Base-by-base conservation (phyloP, 495 filamentous ascomycete genomes). In the Parachaetomium inaequale region DNA sequence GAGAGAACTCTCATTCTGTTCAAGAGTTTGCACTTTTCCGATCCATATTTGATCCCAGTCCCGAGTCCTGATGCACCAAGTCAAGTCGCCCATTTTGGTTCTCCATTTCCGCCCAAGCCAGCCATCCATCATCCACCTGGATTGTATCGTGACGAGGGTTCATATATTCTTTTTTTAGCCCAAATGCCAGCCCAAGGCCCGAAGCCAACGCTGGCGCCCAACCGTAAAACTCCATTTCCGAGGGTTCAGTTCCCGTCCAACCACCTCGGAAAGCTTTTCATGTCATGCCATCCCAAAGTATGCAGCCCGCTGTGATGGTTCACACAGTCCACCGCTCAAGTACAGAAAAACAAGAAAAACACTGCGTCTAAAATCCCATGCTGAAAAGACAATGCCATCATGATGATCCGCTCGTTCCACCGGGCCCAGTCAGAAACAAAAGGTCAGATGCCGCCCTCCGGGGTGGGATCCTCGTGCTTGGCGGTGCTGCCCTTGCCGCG, bases 401-500 rank as follows among this genome's bases (percentile, higher is more conserved):
- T 23, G 4, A 17, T 23, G 42, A 45, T 6, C 15, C 29, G 7
- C 10, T 32, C 21, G 7, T 3, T 10, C 25, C 5, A 21, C 14
- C 1, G n/a, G 26, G 31, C 1, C 17, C 21, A 19, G 17, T 1
- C 6, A 21, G 7, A 28, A 54, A 52, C 29, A 14, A 4, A 23
- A 29, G 26, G 15, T 66, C 59, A 74, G 38, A 69, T 60, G 15
- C 68, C 68, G n/a, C 71, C 68, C 42, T 80, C 78, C 4, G 79
- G 76, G 0, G 66, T 47, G 1, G 79, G 79, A 47, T 82, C 78
- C 61, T 84, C 82, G 60, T 83, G 82, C 63, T 92, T 92, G 7
- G 93, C 93, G 10, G 88, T 90, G 59, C 86, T 92, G 19, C 93
- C 92, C 78, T 96, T 96, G 25, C 86, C 91, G 55, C 94, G 82